Evolutionary conservation across 768 basidiomycete genomes (phyloP).

Genomic region (Termitomyces sp.): DNA sequence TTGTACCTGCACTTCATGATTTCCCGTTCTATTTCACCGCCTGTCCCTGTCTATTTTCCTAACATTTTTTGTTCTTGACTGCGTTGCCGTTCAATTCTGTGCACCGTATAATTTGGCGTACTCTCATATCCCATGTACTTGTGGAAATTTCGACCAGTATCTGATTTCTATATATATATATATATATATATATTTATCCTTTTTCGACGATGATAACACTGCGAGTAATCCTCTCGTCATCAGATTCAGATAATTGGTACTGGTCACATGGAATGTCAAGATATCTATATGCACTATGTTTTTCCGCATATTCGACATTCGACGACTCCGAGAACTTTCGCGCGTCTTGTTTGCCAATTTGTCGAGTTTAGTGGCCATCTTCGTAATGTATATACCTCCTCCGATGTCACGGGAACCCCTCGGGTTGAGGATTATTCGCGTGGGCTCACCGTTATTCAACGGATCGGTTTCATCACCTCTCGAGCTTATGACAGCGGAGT

Average conservation of each 20-base stretch:
- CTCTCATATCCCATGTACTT: background rate
- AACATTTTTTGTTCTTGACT: background rate
- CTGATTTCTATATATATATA: slow-evolving; percentile 6
- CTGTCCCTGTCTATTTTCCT: background rate
- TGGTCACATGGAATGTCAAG: slow-evolving; percentile 6
- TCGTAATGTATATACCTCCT: background rate
- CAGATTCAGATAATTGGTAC: background rate
- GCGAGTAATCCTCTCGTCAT: background rate
- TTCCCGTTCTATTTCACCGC: background rate
- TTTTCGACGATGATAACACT: slow-evolving; percentile 1
- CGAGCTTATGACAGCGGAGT: background rate
- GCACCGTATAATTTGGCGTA: background rate
- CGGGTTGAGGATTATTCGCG: background rate
- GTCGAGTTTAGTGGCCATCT: background rate
- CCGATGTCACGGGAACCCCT: background rate
- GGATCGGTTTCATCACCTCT: background rate
- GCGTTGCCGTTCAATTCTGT: background rate
- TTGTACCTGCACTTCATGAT: background rate
- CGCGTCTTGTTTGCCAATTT: background rate
- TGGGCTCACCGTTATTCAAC: background rate
- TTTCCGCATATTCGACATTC: background rate
- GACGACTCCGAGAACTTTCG: background rate
- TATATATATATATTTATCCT: slow-evolving; percentile 2
- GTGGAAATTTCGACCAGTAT: background rate
- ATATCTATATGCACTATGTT: background rate